A percentile compares a stretch with the other conserved stretches of the same genome.
These are phyloP conservation scores for Aspergillus sp. DNA, from an alignment of 2,329 filamentous ascomycete species.

Conservation along the genomic window DNA sequence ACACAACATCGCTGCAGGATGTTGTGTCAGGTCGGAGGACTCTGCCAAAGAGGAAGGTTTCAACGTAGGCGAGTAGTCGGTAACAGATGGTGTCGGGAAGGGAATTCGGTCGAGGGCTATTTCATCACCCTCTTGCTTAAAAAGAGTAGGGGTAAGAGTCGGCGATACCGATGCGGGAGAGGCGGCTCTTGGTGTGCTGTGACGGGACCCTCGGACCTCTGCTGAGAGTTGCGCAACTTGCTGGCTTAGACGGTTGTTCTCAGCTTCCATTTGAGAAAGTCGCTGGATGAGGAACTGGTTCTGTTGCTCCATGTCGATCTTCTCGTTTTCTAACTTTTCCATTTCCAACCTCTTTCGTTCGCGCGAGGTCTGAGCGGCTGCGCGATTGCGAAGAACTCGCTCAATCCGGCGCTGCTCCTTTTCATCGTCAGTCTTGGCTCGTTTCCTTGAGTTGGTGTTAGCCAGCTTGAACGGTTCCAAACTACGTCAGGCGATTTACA, in stretches of 20 bases:
- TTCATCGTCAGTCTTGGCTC: constrained; percentile 97
- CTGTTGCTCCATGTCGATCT: constrained; percentile 64
- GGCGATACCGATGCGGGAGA: constrained; percentile 36
- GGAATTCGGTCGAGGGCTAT: constrained; percentile 41
- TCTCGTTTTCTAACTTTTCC: constrained; percentile 72
- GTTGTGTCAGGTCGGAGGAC: constrained; percentile 95
- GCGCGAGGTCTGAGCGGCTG: constrained; percentile 91
- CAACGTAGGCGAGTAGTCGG: constrained; percentile 41
- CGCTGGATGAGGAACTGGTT: constrained; percentile 69
- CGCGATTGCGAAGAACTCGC: constrained; percentile 92
- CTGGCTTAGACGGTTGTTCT: constrained; percentile 51
- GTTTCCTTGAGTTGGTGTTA: constrained; percentile 63
- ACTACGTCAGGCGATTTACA: constrained; percentile 1
- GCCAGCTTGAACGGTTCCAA: neutral
- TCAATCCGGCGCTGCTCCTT: constrained; percentile 98
- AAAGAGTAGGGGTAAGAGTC: constrained; percentile 41
- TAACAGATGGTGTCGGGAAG: constrained; percentile 39
- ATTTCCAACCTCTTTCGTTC: constrained; percentile 90
- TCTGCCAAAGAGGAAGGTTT: constrained; percentile 47
- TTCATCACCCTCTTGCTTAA: constrained; percentile 47
- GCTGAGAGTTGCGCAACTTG: constrained; percentile 52
- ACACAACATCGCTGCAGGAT: constrained; percentile 99
- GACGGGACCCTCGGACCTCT: constrained; percentile 44
- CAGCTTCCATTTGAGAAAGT: constrained; percentile 59
- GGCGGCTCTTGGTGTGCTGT: constrained; percentile 38